Percentiles rank a stretch among this genome's conserved stretches.
Evolutionary conservation across 2,329 filamentous ascomycete species (phyloP).

Genomic region (Colletotrichum australisinense): DNA sequence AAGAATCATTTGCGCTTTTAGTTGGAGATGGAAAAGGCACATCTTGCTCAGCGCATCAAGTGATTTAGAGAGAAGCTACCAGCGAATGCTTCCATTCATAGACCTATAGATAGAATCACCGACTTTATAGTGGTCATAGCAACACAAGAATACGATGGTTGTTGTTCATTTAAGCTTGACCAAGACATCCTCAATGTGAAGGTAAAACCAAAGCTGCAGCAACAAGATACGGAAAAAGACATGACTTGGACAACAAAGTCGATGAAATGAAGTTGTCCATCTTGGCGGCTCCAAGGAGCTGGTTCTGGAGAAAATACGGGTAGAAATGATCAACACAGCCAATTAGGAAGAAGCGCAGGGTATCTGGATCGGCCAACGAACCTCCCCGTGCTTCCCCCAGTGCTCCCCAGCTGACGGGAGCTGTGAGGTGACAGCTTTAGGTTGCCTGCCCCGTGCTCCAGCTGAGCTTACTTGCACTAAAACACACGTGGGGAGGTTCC

Average conservation of each 20-base stretch:
- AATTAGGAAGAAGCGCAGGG: neutral
- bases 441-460: conserved; percentile 21
- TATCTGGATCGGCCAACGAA: neutral
- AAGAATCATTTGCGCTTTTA: neutral
- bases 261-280: neutral
- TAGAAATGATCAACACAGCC: neutral
- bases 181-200: too few relatives aligned
- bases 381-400: neutral
- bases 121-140: neutral
- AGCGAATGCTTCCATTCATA: neutral
- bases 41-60: neutral
- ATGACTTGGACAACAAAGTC: neutral
- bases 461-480: conserved; percentile 24
- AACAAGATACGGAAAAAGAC: neutral
- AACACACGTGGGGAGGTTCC: conserved; percentile 12
- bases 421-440: conserved; percentile 5
- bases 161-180: neutral
- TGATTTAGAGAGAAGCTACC: neutral
- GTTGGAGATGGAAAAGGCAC: neutral
- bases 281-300: neutral
- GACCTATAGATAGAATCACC: neutral
- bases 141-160: too few relatives aligned
- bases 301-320: conserved; percentile 3
- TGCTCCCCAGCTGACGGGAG: neutral
- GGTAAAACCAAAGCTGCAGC: neutral